Evolutionary conservation across 2,329 filamentous ascomycete species (phyloP).

Genomic region (Podosphaera xanthii): DNA sequence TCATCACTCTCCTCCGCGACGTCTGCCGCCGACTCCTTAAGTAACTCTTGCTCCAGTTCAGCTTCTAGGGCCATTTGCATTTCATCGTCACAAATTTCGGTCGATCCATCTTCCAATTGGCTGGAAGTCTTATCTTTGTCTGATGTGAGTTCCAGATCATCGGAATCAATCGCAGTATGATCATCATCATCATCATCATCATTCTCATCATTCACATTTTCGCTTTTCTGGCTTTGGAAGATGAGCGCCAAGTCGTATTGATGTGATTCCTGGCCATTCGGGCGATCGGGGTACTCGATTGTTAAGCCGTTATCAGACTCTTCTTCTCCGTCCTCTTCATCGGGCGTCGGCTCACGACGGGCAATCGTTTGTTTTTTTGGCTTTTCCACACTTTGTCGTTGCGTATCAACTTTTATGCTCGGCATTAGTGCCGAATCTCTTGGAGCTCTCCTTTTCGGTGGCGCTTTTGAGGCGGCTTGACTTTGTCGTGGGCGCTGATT

Average conservation of each 20-base stretch:
- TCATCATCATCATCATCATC: conserved; percentile 23
- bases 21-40: conserved; percentile 7
- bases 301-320: conserved; percentile 34
- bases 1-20: conserved; percentile 13
- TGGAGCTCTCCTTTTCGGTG: conserved; percentile 8
- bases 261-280: conserved; percentile 13
- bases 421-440: conserved; percentile 12
- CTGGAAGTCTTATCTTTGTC: conserved; percentile 26
- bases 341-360: conserved; percentile 10
- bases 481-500: conserved; percentile 43
- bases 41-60: conserved; percentile 13
- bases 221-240: conserved; percentile 11
- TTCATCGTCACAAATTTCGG: conserved; percentile 14
- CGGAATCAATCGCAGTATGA: conserved; percentile 24
- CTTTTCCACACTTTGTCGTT: conserved; percentile 14
- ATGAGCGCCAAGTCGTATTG: conserved; percentile 9
- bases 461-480: conserved; percentile 26
- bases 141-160: conserved; percentile 16
- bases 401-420: conserved; percentile 12
- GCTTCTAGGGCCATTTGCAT: conserved; percentile 16
- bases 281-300: conserved; percentile 35
- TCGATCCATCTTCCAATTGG: conserved; percentile 21
- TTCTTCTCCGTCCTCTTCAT: conserved; percentile 13
- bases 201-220: conserved; percentile 7
- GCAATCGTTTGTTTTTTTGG: conserved; percentile 16